A percentile compares a stretch with the other conserved stretches of the same genome.
Evolutionary conservation across 257 asterid species (phyloP).

Genomic region (Solanum phureja): DNA sequence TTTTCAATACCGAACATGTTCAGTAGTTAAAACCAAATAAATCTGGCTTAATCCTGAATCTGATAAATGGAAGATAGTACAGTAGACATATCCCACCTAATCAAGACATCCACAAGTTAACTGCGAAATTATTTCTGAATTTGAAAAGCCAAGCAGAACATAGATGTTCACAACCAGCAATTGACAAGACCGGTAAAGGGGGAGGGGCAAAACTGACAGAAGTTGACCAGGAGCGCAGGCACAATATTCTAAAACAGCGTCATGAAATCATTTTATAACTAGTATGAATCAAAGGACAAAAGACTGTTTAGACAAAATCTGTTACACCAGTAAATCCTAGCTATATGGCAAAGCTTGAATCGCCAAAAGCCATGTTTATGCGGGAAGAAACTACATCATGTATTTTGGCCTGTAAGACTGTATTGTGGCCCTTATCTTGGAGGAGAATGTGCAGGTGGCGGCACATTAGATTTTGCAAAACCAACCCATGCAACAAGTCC

Average conservation of each 20-base stretch:
- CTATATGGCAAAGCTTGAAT: background rate
- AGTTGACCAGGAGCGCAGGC: background rate
- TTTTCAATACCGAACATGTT: background rate
- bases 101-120: background rate
- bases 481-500: conserved; percentile 65
- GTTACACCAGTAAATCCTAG: background rate
- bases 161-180: background rate
- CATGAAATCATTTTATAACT: background rate
- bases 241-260: background rate
- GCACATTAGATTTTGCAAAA: conserved; percentile 37
- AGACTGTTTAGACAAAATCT: background rate
- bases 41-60: background rate
- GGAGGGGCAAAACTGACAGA: background rate
- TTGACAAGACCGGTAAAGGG: background rate
- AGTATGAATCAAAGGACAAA: background rate
- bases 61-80: background rate
- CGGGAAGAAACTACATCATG: background rate
- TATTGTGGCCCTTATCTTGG: conserved; percentile 21
- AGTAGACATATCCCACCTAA: background rate
- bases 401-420: background rate
- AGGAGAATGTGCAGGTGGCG: conserved; percentile 29
- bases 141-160: background rate
- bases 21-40: background rate
- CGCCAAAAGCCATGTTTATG: background rate
- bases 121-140: background rate